phyloP scores from a whole-genome alignment of 2,329 filamentous ascomycete species.

The Penicillium capsulatum region DNA sequence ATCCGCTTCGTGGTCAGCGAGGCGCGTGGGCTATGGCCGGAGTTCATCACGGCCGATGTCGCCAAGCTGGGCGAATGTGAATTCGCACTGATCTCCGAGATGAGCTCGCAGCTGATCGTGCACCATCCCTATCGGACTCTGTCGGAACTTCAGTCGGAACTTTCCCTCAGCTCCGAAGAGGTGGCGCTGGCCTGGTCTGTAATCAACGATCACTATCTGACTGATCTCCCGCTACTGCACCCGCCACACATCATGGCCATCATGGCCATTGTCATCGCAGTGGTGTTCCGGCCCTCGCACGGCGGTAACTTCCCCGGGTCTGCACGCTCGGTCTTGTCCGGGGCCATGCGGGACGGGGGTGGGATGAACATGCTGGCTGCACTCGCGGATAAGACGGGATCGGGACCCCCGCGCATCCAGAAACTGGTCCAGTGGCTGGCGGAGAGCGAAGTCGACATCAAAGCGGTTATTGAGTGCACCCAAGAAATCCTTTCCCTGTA shows the following conservation, averaged over 20 bases:
- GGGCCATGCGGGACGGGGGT: conserved; percentile 36
- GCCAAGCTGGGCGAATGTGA: conserved; percentile 89
- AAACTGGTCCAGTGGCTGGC: conserved; percentile 77
- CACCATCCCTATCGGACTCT: conserved; percentile 88
- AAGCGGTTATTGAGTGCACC: conserved; percentile 79
- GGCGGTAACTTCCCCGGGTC: conserved; percentile 28
- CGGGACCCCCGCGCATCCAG: conserved; percentile 46
- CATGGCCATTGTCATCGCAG: conserved; percentile 74
- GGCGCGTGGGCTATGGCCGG: conserved; percentile 78
- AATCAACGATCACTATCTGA: conserved; percentile 89
- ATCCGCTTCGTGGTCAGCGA: conserved; percentile 87
- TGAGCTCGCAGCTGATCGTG: conserved; percentile 83
- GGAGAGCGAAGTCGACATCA: conserved; percentile 79
- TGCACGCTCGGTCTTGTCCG: conserved; percentile 31
- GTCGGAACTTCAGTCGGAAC: conserved; percentile 63
- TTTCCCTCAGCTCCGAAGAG: conserved; percentile 74
- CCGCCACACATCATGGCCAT: conserved; percentile 86
- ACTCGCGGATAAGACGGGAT: conserved; percentile 30
- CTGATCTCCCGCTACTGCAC: conserved; percentile 80
- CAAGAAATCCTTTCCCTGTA: conserved; percentile 91
- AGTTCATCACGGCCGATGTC: conserved; percentile 70
- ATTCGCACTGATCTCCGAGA: conserved; percentile 85
- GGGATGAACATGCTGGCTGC: conserved; percentile 33
- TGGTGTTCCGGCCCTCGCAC: conserved; percentile 70
- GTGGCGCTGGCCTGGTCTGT: conserved; percentile 71